These are phyloP conservation scores for Haplosporangium gracile DNA, from an alignment of 192 early-diverging fungal genomes.

Conservation along the genomic window DNA sequence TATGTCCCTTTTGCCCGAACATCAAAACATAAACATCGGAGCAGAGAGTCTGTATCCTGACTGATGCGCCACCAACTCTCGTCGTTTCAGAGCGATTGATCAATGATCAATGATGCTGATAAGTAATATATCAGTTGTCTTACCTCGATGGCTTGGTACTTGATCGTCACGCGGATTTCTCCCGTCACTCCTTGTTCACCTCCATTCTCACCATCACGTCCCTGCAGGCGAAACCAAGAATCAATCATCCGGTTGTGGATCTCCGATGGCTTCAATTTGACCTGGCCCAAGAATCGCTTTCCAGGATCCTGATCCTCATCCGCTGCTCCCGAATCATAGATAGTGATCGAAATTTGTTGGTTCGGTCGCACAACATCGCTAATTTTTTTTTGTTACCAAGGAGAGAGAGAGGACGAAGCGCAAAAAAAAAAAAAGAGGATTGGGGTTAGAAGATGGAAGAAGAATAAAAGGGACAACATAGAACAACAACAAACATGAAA, in stretches of 20 bases:
- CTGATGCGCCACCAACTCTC: background rate
- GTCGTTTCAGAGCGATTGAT: background rate
- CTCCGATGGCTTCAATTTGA: conserved; percentile 58
- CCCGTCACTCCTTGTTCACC: conserved; percentile 46
- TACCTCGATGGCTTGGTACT: conserved; percentile 56
- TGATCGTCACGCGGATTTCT: conserved; percentile 61
- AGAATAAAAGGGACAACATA: background rate
- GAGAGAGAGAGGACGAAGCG: background rate
- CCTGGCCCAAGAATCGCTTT: conserved; percentile 60
- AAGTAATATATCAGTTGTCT: background rate
- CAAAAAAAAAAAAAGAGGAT: background rate
- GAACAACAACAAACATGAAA: background rate
- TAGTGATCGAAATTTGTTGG: conserved; percentile 47
- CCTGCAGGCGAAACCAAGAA: conserved; percentile 57
- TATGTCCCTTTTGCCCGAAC: background rate
- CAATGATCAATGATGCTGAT: background rate
- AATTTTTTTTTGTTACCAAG: background rate
- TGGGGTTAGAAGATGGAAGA: background rate
- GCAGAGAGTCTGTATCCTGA: background rate
- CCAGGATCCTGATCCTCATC: conserved; percentile 33
- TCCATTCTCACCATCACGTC: conserved; percentile 16
- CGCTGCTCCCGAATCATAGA: conserved; percentile 55
- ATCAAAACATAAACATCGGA: conserved; percentile 2
- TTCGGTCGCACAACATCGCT: conserved; percentile 60
- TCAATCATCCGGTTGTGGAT: conserved; percentile 60